These are phyloP conservation scores for button mushroom (Agaricus bisporus) DNA, from an alignment of 768 basidiomycete genomes.

Conservation along the genomic window DNA sequence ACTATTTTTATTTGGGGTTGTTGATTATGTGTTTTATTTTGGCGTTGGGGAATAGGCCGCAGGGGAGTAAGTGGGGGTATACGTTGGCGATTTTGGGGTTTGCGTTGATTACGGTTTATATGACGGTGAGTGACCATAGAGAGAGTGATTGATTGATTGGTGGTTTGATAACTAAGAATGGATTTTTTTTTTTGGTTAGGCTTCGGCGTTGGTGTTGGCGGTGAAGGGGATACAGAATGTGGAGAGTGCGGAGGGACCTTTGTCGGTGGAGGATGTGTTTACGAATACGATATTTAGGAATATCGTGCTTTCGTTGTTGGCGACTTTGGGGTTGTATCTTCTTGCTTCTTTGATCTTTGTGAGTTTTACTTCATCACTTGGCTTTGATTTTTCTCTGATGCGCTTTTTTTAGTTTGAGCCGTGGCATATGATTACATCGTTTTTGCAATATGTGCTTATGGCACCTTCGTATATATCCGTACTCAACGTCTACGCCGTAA, in stretches of 20 bases:
- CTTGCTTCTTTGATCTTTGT: conserved; percentile 81
- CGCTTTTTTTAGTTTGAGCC: conserved; percentile 67
- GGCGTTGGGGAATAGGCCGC: conserved; percentile 85
- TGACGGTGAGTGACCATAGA: conserved; percentile 86
- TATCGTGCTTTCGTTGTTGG: conserved; percentile 78
- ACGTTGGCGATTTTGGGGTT: conserved; percentile 84
- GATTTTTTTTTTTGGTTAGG: conserved; percentile 31
- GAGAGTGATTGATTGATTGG: no score
- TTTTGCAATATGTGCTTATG: conserved; percentile 88
- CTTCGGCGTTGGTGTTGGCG: conserved; percentile 75
- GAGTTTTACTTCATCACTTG: conserved; percentile 25
- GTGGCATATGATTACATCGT: conserved; percentile 98
- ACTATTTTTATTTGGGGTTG: conserved; percentile 85
- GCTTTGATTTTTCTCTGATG: neutral
- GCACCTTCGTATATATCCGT: conserved; percentile 93
- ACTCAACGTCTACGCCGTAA: conserved; percentile 82
- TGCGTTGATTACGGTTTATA: conserved; percentile 89
- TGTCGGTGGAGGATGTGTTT: conserved; percentile 59
- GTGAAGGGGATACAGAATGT: conserved; percentile 72
- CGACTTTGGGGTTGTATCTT: conserved; percentile 88
- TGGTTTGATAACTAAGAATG: no score
- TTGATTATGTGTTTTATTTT: conserved; percentile 85
- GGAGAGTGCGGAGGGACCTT: conserved; percentile 34
- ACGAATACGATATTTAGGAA: conserved; percentile 78
- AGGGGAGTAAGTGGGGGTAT: conserved; percentile 86